A percentile compares a stretch with the other conserved stretches of the same genome.
Evolutionary conservation across 2,329 filamentous ascomycete species (phyloP).

Genomic region (Beauveria caledonica): DNA sequence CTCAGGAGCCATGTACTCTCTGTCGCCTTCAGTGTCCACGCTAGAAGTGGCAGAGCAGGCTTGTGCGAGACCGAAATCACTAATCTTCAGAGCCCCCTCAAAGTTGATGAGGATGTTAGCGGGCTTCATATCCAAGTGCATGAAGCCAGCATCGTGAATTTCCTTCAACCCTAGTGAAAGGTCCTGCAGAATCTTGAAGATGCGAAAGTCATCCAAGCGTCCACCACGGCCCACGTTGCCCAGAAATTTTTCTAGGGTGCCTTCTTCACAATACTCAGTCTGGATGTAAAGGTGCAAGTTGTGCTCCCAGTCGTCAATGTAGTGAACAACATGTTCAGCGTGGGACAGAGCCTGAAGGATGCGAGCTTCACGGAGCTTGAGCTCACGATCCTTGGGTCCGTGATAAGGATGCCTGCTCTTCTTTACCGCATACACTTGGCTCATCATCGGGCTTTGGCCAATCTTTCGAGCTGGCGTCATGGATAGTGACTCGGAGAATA

Average conservation of each 20-base stretch:
- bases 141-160: slow-evolving; percentile 81
- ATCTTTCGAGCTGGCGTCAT: slow-evolving; percentile 37
- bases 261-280: slow-evolving; percentile 93
- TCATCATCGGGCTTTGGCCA: slow-evolving; percentile 45
- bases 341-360: slow-evolving; percentile 69
- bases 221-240: slow-evolving; percentile 74
- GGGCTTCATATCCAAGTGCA: slow-evolving; percentile 78
- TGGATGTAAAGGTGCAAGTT: slow-evolving; percentile 87
- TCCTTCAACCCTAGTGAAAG: slow-evolving; percentile 74
- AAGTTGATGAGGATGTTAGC: slow-evolving; percentile 78
- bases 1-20: slow-evolving; percentile 92
- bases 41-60: slow-evolving; percentile 66
- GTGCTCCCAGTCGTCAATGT: slow-evolving; percentile 82
- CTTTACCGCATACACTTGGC: slow-evolving; percentile 81
- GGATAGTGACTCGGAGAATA: slow-evolving; percentile 30
- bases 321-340: slow-evolving; percentile 77
- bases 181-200: slow-evolving; percentile 96
- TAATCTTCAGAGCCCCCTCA: slow-evolving; percentile 76
- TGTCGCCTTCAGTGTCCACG: slow-evolving; percentile 87
- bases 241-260: slow-evolving; percentile 80
- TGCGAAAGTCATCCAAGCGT: slow-evolving; percentile 89
- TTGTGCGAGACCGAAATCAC: slow-evolving; percentile 77
- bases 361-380: slow-evolving; percentile 76
- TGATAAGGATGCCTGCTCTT: slow-evolving; percentile 76
- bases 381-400: slow-evolving; percentile 70